A percentile compares a stretch with the other conserved stretches of the same genome.
These are phyloP conservation scores for Mucor plumbeus DNA, from an alignment of 371 early-diverging fungal genomes.

Conservation along the genomic window DNA sequence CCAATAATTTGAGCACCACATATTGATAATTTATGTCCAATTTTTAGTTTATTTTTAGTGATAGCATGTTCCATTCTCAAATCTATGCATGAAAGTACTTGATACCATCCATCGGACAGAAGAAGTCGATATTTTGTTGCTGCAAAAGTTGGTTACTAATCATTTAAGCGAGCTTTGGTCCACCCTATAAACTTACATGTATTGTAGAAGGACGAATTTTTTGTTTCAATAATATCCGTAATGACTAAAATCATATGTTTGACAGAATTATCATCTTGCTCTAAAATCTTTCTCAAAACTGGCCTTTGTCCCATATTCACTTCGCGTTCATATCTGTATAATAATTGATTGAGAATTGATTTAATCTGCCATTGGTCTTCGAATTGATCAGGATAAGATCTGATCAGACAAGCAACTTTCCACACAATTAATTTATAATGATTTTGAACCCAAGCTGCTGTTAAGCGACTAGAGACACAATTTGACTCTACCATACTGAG, in stretches of 20 bases:
- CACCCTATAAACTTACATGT: constrained; percentile 19
- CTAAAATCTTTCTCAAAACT: constrained; percentile 69
- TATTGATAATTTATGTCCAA: constrained; percentile 74
- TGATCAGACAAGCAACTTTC: constrained; percentile 70
- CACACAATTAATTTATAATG: constrained; percentile 78
- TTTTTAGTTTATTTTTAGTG: constrained; percentile 41
- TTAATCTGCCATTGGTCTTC: constrained; percentile 48
- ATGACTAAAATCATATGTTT: constrained; percentile 74
- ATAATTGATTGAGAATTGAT: constrained; percentile 63
- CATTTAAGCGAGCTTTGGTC: background rate
- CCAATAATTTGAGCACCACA: constrained; percentile 68
- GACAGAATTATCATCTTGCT: constrained; percentile 68
- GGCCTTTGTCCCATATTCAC: constrained; percentile 72
- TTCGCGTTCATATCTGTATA: constrained; percentile 74
- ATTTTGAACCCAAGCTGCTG: constrained; percentile 69
- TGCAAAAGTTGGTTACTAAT: background rate
- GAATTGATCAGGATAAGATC: constrained; percentile 60
- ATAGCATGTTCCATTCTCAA: constrained; percentile 55
- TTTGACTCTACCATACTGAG: constrained; percentile 46
- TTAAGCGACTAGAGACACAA: constrained; percentile 39
- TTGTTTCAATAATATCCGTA: constrained; percentile 48
- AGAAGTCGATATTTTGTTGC: constrained; percentile 38
- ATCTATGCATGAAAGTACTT: constrained; percentile 65
- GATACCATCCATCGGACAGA: constrained; percentile 86
- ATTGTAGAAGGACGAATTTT: constrained; percentile 6